phyloP scores from a whole-genome alignment of 108 stramenopile species.

The Mayamaea pseudoterrestris region DNA sequence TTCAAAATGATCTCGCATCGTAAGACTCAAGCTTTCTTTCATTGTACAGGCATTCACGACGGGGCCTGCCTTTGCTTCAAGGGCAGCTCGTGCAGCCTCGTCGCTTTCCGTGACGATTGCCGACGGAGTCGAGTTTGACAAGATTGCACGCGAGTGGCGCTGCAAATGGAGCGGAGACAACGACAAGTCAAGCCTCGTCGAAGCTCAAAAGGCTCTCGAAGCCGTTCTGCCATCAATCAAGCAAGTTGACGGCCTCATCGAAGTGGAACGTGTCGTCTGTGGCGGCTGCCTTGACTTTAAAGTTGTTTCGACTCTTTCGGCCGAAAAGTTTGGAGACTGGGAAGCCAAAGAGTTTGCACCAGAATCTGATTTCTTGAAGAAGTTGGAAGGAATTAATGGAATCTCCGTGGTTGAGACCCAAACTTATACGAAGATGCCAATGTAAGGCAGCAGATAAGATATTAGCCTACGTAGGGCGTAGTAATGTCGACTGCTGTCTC shows the following conservation, averaged over 20 bases:
- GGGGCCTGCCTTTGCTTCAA: too few species aligned
- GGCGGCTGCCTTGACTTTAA: constrained; percentile 49
- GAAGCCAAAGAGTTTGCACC: constrained; percentile 32
- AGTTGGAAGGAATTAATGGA: constrained; percentile 75
- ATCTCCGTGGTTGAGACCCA: constrained; percentile 78
- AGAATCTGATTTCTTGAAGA: constrained; percentile 49
- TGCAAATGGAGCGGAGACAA: constrained; percentile 54
- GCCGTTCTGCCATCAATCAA: constrained; percentile 43
- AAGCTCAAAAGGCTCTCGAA: constrained; percentile 46
- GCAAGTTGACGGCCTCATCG: constrained; percentile 33
- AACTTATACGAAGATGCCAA: constrained; percentile 55
- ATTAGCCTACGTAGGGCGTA: neutral
- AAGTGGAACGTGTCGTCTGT: constrained; percentile 61
- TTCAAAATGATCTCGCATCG: too few species aligned
- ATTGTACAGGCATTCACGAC: too few species aligned
- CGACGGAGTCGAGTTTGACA: constrained; percentile 62
- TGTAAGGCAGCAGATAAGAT: constrained; percentile 11
- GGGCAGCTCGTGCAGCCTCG: too few species aligned
- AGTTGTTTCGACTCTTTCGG: constrained; percentile 24
- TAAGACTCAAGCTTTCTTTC: too few species aligned
- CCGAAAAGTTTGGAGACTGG: constrained; percentile 46
- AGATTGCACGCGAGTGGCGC: constrained; percentile 67
- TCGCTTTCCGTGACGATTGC: too few species aligned
- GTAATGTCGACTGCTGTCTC: too few species aligned
- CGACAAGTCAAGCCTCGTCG: constrained; percentile 51